Evolutionary conservation across 23 red algal genomes (phyloP).

Genomic region (Agarophyton chilense): DNA sequence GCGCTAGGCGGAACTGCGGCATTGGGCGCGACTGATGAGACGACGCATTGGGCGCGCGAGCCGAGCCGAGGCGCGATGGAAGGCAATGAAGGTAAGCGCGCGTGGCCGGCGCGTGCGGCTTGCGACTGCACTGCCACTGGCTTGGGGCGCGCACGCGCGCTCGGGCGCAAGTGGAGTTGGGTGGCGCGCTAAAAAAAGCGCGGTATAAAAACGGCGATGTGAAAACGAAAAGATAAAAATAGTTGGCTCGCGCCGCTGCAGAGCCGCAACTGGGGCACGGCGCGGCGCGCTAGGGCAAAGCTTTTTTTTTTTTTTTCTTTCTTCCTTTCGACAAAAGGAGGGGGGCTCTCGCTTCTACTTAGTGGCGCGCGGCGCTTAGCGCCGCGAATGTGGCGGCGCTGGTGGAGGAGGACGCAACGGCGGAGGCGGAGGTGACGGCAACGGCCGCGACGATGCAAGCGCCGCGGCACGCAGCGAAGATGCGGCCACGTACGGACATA

Average conservation of each 20-base stretch:
- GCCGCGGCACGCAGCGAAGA: neutral
- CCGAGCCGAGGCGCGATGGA: too few species aligned
- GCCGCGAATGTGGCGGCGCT: neutral
- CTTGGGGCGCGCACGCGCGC: too few species aligned
- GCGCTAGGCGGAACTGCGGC: neutral
- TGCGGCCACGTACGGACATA: slow-evolving; percentile 7
- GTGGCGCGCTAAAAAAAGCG: neutral
- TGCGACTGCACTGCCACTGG: too few species aligned
- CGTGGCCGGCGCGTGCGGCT: too few species aligned
- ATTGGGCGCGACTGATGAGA: neutral
- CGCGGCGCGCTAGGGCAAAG: too few species aligned
- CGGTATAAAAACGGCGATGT: too few species aligned
- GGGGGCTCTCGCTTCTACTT: too few species aligned
- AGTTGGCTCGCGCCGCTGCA: neutral
- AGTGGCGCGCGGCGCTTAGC: neutral
- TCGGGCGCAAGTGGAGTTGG: neutral
- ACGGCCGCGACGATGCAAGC: neutral
- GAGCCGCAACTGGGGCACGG: too few species aligned
- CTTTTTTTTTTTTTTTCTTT: too few species aligned
- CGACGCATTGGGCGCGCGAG: too few species aligned
- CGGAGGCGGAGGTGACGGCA: neutral
- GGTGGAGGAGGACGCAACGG: neutral
- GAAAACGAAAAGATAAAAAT: neutral
- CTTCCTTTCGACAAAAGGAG: too few species aligned
- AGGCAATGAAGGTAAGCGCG: neutral